Evolutionary conservation across 2,329 filamentous ascomycete species (phyloP).

Genomic region (Cyphellophora attinorum): DNA sequence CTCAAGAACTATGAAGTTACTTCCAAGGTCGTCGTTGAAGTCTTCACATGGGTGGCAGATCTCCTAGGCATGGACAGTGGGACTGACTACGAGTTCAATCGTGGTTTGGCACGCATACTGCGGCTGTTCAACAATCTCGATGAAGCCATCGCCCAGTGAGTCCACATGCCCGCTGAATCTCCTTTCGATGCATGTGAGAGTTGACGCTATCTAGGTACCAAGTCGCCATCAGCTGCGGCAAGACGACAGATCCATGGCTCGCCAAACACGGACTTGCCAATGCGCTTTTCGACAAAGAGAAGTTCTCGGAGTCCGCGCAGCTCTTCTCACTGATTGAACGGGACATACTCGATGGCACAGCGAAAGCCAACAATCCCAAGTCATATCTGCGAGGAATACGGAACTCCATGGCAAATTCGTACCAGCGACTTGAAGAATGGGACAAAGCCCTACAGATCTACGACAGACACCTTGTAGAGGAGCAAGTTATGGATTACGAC

Average conservation of each 20-base stretch:
- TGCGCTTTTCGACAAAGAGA: not conserved
- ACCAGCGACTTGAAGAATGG: not conserved
- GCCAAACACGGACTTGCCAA: not conserved
- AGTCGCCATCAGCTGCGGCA: not conserved
- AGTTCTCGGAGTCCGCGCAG: not conserved
- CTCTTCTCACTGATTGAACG: not conserved
- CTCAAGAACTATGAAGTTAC: not conserved
- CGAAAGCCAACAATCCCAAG: slow-evolving; percentile 12
- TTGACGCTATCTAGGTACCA: too few relatives aligned
- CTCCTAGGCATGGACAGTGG: not conserved
- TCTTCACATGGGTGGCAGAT: not conserved
- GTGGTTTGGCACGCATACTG: not conserved
- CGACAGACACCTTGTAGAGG: too few relatives aligned
- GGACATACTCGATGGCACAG: slow-evolving; percentile 3
- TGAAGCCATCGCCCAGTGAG: not conserved
- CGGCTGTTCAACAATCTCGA: not conserved
- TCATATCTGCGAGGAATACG: not conserved
- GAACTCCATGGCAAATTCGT: not conserved
- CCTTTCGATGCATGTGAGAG: too few relatives aligned
- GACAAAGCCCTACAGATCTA: not conserved
- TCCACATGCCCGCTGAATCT: too few relatives aligned
- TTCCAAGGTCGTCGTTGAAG: slow-evolving; percentile 1
- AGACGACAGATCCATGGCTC: not conserved
- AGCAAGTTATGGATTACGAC: too few relatives aligned
- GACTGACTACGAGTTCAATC: not conserved